A percentile compares a stretch with the other conserved stretches of the same genome.
These are phyloP conservation scores for Pseudoperonospora humuli DNA, from an alignment of 352 stramenopile species.

Conservation along the genomic window DNA sequence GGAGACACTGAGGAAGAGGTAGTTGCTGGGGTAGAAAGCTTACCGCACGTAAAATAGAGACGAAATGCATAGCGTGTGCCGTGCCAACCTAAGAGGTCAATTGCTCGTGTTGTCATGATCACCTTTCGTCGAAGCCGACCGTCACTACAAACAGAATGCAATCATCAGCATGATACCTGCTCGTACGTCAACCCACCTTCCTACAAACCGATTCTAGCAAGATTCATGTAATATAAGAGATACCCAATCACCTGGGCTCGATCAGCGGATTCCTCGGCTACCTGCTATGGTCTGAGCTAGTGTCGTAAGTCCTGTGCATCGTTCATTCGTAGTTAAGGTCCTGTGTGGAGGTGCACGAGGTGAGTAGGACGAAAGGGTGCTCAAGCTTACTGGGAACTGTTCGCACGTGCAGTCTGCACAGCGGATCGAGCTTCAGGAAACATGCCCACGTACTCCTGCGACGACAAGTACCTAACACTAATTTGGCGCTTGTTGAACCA, in stretches of 20 bases:
- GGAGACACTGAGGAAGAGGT: constrained; percentile 14
- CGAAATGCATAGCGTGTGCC: constrained; percentile 3
- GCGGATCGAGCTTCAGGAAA: constrained; percentile 71
- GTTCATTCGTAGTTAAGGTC: constrained; percentile 5
- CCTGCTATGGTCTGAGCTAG: constrained; percentile 4
- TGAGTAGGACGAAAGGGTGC: constrained; percentile 22
- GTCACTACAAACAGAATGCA: constrained; percentile 28
- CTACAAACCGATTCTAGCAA: constrained; percentile 10
- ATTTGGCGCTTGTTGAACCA: constrained; percentile 90
- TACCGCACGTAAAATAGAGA: constrained; percentile 17
- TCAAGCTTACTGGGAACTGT: constrained; percentile 25
- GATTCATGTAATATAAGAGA: constrained; percentile 3
- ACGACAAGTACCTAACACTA: constrained; percentile 78
- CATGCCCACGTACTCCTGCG: constrained; percentile 86
- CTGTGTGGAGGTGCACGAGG: constrained; percentile 21
- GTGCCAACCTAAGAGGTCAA: constrained; percentile 9
- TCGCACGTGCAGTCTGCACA: constrained; percentile 46
- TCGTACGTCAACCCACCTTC: constrained; percentile 8
- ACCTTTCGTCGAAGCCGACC: constrained; percentile 2
- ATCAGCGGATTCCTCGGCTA: constrained; percentile 1
- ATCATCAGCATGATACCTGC: constrained; percentile 23
- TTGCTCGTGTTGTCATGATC: constrained; percentile 6
- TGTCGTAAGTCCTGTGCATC: neutral
- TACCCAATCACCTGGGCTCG: constrained; percentile 11
- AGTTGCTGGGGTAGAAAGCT: neutral